Conservation (phyloP, 768 basidiomycete genomes). For the Termitomyces sp. region DNA sequence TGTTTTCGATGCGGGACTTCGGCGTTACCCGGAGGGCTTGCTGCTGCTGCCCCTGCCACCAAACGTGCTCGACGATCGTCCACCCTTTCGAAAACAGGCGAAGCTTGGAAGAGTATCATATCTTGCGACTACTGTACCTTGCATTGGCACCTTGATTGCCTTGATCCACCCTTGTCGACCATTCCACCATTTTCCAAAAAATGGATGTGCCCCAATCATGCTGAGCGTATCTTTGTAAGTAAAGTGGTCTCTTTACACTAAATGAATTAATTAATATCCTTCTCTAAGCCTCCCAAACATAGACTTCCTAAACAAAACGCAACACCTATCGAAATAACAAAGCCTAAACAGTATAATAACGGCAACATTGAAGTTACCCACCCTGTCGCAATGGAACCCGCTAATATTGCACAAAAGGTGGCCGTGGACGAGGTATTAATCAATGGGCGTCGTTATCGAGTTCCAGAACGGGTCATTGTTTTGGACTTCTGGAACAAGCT, state of each 20-base stretch:
- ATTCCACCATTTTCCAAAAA: constrained; percentile 88
- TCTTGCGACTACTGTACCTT: constrained; percentile 94
- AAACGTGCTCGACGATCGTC: constrained; percentile 51
- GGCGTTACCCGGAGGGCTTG: constrained; percentile 53
- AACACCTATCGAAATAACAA: constrained; percentile 68
- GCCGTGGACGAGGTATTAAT: constrained; percentile 79
- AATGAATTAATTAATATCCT: constrained; percentile 6
- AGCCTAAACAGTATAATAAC: constrained; percentile 74
- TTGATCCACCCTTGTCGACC: constrained; percentile 81
- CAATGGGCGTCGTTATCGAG: constrained; percentile 84
- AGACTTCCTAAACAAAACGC: constrained; percentile 72
- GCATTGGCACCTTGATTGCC: constrained; percentile 96
- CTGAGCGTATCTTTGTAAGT: constrained; percentile 79
- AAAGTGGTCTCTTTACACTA: constrained; percentile 5
- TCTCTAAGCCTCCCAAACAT: constrained; percentile 64
- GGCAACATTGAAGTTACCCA: constrained; percentile 88
- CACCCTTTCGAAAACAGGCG: constrained; percentile 32
- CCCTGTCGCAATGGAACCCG: constrained; percentile 43
- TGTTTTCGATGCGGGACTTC: constrained; percentile 90
- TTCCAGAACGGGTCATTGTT: constrained; percentile 87
- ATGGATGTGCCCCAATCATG: constrained; percentile 99
- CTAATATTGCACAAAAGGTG: constrained; percentile 37
- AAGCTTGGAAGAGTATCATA: constrained; percentile 70
- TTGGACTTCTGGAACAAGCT: constrained; percentile 96
- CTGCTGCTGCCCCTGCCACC: constrained; percentile 46